Percentiles rank a stretch among this genome's conserved stretches.
phyloP scores from a whole-genome alignment of 768 basidiomycete genomes.

The Trametes meyenii region DNA sequence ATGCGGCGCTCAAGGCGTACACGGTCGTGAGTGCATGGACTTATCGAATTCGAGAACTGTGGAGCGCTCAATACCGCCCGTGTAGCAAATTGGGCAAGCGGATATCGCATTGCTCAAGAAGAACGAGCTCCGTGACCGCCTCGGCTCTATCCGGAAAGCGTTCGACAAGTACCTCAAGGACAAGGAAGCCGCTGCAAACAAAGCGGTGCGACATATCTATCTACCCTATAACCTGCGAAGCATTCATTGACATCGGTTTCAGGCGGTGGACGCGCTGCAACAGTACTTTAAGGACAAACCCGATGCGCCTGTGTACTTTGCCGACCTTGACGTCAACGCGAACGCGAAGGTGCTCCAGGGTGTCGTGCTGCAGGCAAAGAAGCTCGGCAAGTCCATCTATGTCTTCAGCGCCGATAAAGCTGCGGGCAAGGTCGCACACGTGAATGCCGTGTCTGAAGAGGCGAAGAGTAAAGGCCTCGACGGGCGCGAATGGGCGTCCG shows the following conservation, averaged over 20 bases:
- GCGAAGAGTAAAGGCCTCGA: constrained; percentile 69
- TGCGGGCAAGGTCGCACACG: constrained; percentile 79
- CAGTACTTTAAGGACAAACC: constrained; percentile 80
- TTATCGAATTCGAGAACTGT: neutral
- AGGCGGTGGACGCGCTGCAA: constrained; percentile 73
- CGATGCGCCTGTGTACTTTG: constrained; percentile 69
- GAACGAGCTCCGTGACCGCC: constrained; percentile 73
- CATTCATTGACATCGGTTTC: constrained; percentile 3
- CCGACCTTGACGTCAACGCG: constrained; percentile 73
- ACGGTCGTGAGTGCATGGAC: constrained; percentile 56
- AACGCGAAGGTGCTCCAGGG: constrained; percentile 86
- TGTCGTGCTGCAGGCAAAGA: constrained; percentile 76
- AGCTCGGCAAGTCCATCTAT: constrained; percentile 82
- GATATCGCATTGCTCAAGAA: constrained; percentile 89
- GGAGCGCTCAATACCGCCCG: constrained; percentile 10
- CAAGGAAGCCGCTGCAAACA: constrained; percentile 72
- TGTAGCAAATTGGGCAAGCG: constrained; percentile 86
- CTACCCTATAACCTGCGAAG: neutral
- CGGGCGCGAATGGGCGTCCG: constrained; percentile 86
- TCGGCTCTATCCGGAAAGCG: constrained; percentile 72
- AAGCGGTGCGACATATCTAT: constrained; percentile 54
- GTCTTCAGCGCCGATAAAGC: constrained; percentile 79
- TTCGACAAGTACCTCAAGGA: constrained; percentile 88
- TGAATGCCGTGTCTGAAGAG: constrained; percentile 76
- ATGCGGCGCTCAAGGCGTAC: constrained; percentile 82